Base-by-base conservation (phyloP, 225 moss, liverwort and hornwort species). In the Physcomitrellopsis africana region DNA sequence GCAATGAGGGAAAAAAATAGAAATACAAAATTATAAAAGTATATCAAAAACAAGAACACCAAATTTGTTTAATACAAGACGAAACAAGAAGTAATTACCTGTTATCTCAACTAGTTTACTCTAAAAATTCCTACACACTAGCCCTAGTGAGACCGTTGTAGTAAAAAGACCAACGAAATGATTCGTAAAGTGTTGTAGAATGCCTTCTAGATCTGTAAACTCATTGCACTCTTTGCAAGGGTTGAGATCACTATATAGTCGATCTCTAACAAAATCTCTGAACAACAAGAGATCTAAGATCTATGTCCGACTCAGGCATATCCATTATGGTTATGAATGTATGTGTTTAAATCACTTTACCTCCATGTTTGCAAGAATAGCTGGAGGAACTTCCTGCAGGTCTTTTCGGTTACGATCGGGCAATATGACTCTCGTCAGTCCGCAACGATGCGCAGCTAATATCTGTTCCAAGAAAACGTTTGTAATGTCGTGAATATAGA, bases 321-420 rank as follows among this genome's bases (percentile, higher is more conserved):
- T 22, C 20, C 55, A 14, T 53, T 8, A 11, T 53, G 32, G 26
- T 15, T 47, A 19, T 69, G 27, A 41, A 42, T 3, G 37, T 26
- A 42, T 44, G 24, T 13, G 44, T 19, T 16, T 45, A 61, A 24
- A 68, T 52, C 37, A 12, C 9, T 42, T 51, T 62, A 79, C 82
- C 82, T 83, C 82, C 82, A 83, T 83, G 73, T 79, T 83, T 22
- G 82, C 78, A 18, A 83, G 79, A 29, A 83, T 67, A 58, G 78
- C 75, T 72, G 75, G 53, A 65, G 82, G 82, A 58, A 83, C 82
- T 71, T 83, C 82, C 74, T 75, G 79, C 22, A 83, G 60, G 51
- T 83, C 82, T 67, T 83, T 83, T 26, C 51, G 44, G 26, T 83
- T 83, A n/a, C 82, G 82, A 11, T 83, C 82, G 17, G 82, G 82